Base-by-base conservation (phyloP, 129 eudicot species). In the Glebionis coronaria region DNA sequence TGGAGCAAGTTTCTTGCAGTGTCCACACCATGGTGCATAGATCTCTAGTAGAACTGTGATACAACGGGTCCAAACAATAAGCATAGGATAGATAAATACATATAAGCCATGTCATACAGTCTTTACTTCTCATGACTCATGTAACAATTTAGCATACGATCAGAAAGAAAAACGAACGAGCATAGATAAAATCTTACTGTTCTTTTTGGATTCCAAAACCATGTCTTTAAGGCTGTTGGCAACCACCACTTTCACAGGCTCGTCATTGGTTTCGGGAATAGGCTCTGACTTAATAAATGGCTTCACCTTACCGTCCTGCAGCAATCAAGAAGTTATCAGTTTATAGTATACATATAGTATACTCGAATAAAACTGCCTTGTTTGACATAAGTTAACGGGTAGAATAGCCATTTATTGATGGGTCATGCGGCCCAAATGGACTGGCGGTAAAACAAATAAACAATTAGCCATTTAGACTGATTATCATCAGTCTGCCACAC, bases 21-120 rank as follows among this genome's bases (percentile, higher is more conserved):
- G 97, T 42, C 97, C 95, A 71, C 98, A 93, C 98, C 97, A 88
- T 10, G 97, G 97, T 18, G 98, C 98, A 65, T 93, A 88, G 78
- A 88, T 80, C 80, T 86, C 97, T 61, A 93, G 69, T 5, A 93
- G 76, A 76, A 88, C 98, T 93, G 87, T 71, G 38, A 51, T 67
- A 67, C 18, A 60, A 54, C 21, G 2, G 55, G 55, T 38, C 3
- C 40, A 72, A n/a, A n/a, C n/a, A n/a, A n/a, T n/a, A n/a, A n/a
- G n/a, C n/a, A n/a, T n/a, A n/a, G n/a, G n/a, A n/a, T n/a, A n/a
- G n/a, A n/a, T 8, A 14, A 21, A 12, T n/a, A 7, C 65, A 2
- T n/a, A 12, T 23, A 46, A 27, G 44, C 70, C 14, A 49, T 10
- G 35, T n/a, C 35, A 65, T 35, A 35, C 3, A 5, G 9, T 16